These are phyloP conservation scores for Kwoniella newhampshirensis DNA, from an alignment of 768 basidiomycete genomes.

Conservation along the genomic window DNA sequence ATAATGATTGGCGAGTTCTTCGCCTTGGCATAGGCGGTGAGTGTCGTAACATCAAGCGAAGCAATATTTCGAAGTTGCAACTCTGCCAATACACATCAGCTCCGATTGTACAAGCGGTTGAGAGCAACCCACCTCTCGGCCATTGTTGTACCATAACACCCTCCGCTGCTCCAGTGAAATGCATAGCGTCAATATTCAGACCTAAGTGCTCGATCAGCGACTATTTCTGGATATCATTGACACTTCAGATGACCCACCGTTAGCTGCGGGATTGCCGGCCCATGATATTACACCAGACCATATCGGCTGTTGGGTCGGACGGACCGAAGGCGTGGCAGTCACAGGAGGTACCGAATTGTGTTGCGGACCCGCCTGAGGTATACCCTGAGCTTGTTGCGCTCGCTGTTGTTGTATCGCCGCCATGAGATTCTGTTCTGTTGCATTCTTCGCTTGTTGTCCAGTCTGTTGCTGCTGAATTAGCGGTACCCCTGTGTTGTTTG, in stretches of 20 bases:
- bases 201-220: background rate
- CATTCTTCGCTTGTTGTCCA: background rate
- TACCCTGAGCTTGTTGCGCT: constrained; percentile 13
- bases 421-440: constrained; percentile 15
- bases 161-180: constrained; percentile 14
- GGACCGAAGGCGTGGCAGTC: background rate
- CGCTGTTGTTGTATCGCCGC: constrained; percentile 20
- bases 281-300: constrained; percentile 17
- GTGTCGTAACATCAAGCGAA: constrained; percentile 8
- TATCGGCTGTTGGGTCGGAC: constrained; percentile 8
- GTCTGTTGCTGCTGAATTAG: background rate
- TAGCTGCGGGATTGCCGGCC: constrained; percentile 1
- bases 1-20: constrained; percentile 21
- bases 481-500: constrained; percentile 1
- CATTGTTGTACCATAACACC: constrained; percentile 13
- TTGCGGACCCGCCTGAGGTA: background rate
- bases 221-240: too few species aligned
- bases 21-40: constrained; percentile 18
- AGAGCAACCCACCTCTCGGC: constrained; percentile 11
- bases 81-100: constrained; percentile 11
- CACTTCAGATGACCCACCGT: background rate
- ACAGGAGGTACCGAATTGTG: background rate
- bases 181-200: constrained; percentile 15
- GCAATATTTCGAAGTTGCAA: constrained; percentile 15
- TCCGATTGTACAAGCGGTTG: background rate